A percentile compares a stretch with the other conserved stretches of the same genome.
Evolutionary conservation across 2,329 filamentous ascomycete species (phyloP).

Genomic region (Colletotrichum acutatum): DNA sequence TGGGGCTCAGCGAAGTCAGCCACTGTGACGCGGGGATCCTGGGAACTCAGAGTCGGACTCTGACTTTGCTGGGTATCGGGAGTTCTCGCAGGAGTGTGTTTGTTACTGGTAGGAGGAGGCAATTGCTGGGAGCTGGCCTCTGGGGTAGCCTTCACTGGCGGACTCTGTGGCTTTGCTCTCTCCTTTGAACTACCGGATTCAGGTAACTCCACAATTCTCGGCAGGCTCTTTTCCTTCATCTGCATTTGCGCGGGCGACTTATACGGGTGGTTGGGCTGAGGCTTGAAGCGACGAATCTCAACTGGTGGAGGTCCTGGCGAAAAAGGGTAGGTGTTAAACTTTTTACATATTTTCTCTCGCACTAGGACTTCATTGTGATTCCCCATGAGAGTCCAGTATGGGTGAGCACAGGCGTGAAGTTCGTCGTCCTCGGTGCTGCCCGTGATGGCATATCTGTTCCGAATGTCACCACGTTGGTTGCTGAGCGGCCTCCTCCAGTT

Average conservation of each 20-base stretch:
- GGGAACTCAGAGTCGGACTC: constrained; percentile 1
- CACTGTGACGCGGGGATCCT: constrained; percentile 10
- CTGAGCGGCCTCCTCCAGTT: constrained; percentile 1
- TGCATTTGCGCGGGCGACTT: constrained; percentile 15
- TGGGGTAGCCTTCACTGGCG: neutral
- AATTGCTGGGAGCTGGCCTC: neutral
- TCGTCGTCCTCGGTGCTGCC: constrained; percentile 2
- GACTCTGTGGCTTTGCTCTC: neutral
- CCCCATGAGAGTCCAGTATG: constrained; percentile 10
- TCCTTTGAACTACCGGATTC: constrained; percentile 2
- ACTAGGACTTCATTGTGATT: constrained; percentile 24
- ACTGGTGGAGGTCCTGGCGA: constrained; percentile 1
- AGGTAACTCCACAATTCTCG: constrained; percentile 7
- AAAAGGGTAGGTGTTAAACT: constrained; percentile 2
- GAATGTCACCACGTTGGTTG: constrained; percentile 17
- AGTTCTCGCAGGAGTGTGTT: constrained; percentile 24
- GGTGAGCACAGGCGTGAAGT: constrained; percentile 12
- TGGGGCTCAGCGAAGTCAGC: constrained; percentile 6
- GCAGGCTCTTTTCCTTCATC: constrained; percentile 1
- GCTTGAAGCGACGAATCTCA: constrained; percentile 25
- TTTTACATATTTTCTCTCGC: constrained; percentile 24
- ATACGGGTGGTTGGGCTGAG: constrained; percentile 6
- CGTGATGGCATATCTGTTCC: constrained; percentile 20
- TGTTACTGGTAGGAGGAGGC: neutral
- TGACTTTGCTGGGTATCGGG: constrained; percentile 16